Base-by-base conservation (phyloP, 106 monocot genomes). In the Acorus gramineus region DNA sequence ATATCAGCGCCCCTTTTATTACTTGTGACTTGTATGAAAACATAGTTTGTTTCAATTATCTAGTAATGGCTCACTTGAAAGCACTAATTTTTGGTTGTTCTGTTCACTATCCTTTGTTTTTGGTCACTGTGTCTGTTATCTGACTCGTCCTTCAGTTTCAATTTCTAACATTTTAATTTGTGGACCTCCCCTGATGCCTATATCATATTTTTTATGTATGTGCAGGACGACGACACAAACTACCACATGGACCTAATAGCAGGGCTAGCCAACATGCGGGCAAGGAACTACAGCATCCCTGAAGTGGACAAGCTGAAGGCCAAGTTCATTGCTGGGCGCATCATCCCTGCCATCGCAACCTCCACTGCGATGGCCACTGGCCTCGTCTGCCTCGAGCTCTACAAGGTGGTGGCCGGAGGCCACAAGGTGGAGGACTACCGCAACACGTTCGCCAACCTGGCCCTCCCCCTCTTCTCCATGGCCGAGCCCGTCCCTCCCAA, bases 301-400 rank as follows among this genome's bases (percentile, higher is more conserved):
- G 81, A 81, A 69, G 85, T 85, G 4, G 85, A 81, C 57, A 81
- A 81, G 62, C 75, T 85, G 46, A 81, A 85, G 57, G 81, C 85
- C 5, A 81, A 81, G 44, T 73, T 85, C 57, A 81, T 85, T 46
- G 72, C 81, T 7, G 78, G 81, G 3, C 70, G 85, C 45, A 79
- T 85, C 51, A 81, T 81, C 52, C 81, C 78, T 2, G 81, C 75
- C 8, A 76, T 79, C 44, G 81, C 78, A 7, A 85, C 81, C 7
- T 66, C 85, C 3, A 81, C 81, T 1, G 85, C 81, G 0, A 69
- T 85, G 81, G 85, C 81, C 4, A 81, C 85, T 3, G 85, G 85
- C 44, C 72, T 85, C 3, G 75, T 85, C 5, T 85, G 81, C 72
- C 78, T 85, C 2, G 81, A 78, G 53, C 72, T 85, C 8, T 85